A percentile compares a stretch with the other conserved stretches of the same genome.
Evolutionary conservation across 345 rosid species (phyloP).

Genomic region (Ceriops zippeliana): DNA sequence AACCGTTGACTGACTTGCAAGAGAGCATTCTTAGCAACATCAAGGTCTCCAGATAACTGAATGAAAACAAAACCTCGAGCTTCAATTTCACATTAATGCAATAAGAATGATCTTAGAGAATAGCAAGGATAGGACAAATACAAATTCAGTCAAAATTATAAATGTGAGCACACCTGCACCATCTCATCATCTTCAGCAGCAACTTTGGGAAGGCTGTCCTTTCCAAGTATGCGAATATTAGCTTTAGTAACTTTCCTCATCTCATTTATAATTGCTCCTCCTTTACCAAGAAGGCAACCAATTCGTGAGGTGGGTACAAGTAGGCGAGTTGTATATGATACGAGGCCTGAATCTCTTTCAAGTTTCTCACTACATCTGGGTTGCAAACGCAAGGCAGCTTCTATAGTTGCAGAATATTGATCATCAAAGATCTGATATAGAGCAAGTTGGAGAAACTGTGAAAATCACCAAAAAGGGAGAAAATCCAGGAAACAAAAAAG

Average conservation of each 20-base stretch:
- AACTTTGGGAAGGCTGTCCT: slow-evolving; percentile 83
- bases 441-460: slow-evolving; percentile 3
- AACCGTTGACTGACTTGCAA: slow-evolving; percentile 70
- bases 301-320: slow-evolving; percentile 88
- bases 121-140: slow-evolving; percentile 6
- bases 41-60: slow-evolving; percentile 94
- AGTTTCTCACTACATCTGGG: slow-evolving; percentile 88
- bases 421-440: slow-evolving; percentile 70
- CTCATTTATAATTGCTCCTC: slow-evolving; percentile 85
- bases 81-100: neutral
- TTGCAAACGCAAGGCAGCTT: slow-evolving; percentile 84
- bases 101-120: neutral
- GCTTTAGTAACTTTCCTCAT: slow-evolving; percentile 89
- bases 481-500: neutral
- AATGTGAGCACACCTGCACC: slow-evolving; percentile 69
- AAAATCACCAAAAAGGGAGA: neutral
- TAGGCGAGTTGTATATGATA: slow-evolving; percentile 84
- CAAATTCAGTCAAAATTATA: neutral
- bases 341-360: slow-evolving; percentile 95
- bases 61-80: slow-evolving; percentile 10
- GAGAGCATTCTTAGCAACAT: slow-evolving; percentile 92
- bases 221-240: slow-evolving; percentile 80
- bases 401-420: slow-evolving; percentile 73
- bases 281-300: slow-evolving; percentile 97
- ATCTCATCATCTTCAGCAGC: slow-evolving; percentile 92